Base-by-base conservation (phyloP, 768 basidiomycete species). In the Kwoniella europaea region DNA sequence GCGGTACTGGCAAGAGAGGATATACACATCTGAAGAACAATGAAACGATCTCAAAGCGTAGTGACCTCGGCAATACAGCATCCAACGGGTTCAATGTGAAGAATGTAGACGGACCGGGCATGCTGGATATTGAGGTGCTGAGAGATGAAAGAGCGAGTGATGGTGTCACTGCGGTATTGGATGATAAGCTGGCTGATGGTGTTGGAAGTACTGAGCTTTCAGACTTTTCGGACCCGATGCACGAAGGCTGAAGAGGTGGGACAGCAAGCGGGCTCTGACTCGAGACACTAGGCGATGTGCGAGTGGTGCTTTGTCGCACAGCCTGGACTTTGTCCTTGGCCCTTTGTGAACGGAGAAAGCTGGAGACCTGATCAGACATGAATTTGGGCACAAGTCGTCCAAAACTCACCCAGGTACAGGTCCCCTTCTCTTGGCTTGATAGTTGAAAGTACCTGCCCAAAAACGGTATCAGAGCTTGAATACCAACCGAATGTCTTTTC, bases 331-430 rank as follows among this genome's bases (percentile, higher is more conserved):
- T 50, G 1, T n/a, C 29, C 59, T 61, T 35, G 59, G 41, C 59
- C 16, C 46, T 50, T 50, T 50, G 59, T n/a, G 59, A 61, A 16
- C 59, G 59, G 18, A 61, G 42, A 12, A 42, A 61, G 10, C 59
- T 61, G 22, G 9, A 16, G n/a, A 16, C n/a, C 6, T 12, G 42
- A 35, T 61, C 18, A 61, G 59, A 10, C 18, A 50, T n/a, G 16
- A 27, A 15, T 18, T n/a, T 41, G 12, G n/a, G 18, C 22, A 20
- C 43, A 12, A 42, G 15, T 18, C 35, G 35, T 27, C 29, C 18
- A 10, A 16, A 42, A 61, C 59, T 44, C 27, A 61, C 59, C 59
- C 59, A 12, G 59, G 59, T 44, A 61, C 59, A n/a, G 59, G 59
- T 9, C 59, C 59, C 4, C 59, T 42, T 43, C 59, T 42, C n/a